Conservation (phyloP, 2,329 filamentous ascomycete genomes). For the Diaporthe longicolla region DNA sequence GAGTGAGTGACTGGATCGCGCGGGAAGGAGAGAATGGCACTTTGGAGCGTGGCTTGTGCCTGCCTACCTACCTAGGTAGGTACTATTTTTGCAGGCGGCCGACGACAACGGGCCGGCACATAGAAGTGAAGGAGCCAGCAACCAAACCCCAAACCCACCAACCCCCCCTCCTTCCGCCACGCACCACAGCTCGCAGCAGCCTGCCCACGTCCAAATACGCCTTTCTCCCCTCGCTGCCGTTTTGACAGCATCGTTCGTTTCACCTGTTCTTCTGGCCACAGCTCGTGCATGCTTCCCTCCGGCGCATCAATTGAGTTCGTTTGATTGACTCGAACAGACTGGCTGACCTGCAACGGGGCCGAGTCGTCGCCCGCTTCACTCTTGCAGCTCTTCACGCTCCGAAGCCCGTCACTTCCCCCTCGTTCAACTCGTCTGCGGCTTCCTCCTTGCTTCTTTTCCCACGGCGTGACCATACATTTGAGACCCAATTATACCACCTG, state of each 20-base stretch:
- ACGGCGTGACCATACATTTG: slow-evolving; percentile 3
- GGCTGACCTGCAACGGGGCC: not conserved
- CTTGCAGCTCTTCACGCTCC: not conserved
- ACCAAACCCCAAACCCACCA: not conserved
- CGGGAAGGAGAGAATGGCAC: too few species aligned
- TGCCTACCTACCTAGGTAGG: not conserved
- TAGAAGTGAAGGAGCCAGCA: slow-evolving; percentile 13
- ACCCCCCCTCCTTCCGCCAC: not conserved
- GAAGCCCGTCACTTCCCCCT: not conserved
- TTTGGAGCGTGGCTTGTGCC: not conserved
- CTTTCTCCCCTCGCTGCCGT: slow-evolving; percentile 11
- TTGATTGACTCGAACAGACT: slow-evolving; percentile 30
- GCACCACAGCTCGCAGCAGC: not conserved
- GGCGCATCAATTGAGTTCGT: slow-evolving; percentile 7
- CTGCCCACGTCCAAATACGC: not conserved
- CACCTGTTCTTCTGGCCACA: slow-evolving; percentile 17
- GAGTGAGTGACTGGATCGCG: not conserved
- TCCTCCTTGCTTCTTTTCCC: not conserved
- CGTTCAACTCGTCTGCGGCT: not conserved
- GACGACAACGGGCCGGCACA: slow-evolving; percentile 9
- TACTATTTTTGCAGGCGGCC: slow-evolving; percentile 28
- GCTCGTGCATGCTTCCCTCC: slow-evolving; percentile 1
- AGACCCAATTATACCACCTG: not conserved
- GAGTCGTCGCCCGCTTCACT: slow-evolving; percentile 11
- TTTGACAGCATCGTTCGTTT: slow-evolving; percentile 9